Base-by-base conservation (phyloP, 148 eudicot species). In the Persicaria tinctoria region DNA sequence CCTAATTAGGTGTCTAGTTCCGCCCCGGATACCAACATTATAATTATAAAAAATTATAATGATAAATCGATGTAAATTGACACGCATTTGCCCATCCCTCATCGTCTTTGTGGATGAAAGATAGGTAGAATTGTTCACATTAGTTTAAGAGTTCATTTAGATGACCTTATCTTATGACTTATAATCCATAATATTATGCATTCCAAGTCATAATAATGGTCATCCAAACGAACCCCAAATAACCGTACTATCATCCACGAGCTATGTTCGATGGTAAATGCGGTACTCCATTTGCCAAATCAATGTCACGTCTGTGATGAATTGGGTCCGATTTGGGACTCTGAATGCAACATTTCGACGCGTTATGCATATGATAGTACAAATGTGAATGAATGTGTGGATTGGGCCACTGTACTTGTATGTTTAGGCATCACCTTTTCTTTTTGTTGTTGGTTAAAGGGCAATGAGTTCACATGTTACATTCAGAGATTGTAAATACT, bases 301-400 rank as follows among this genome's bases (percentile, higher is more conserved):
- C 68, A 10, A 23, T 60, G 68, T 60, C 68, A 60, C 68, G 27
- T 60, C 45, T 60, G 68, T 27, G 10, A 60, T 60, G 44, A 60
- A 60, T 60, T 60, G 23, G 23, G 44, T 60, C 44, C 68, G 27
- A 27, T 9, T 27, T 27, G 7, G 18, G 32, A 38, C 38, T 57
- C 10, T 20, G 32, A 18, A 57, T 20, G 56, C n/a, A 5, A 5
- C 41, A 1, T 20, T 20, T 59, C 4, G 8, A 2, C 23, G 41
- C 38, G 38, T 18, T 38, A 11, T 23, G 20, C 8, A 20, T 23
- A 53, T 0, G n/a, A 11, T 59, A 20, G 64, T 59, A 59, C 64
- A 59, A 20, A 0, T 59, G 13, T 2, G 9, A 59, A 59, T 59
- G 64, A 59, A 59, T 59, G 64, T 59, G 20, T 12, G 10, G 23